Conservation (phyloP, 805 yeast genomes). For the Kregervanrija delftensis region DNA sequence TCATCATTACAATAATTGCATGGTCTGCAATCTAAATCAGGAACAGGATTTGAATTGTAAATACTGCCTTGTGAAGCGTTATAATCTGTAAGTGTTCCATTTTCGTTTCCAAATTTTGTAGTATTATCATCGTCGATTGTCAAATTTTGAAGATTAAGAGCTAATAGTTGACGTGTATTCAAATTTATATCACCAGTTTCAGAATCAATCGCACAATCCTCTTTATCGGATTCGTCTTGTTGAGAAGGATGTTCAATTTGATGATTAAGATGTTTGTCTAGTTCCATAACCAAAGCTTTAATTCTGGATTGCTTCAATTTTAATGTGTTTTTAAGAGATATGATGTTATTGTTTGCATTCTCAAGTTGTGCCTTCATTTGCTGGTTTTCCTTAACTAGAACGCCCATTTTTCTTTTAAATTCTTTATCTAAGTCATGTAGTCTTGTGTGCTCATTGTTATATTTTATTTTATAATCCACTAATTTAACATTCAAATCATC, state of each 20-base stretch:
- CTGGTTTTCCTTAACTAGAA: background rate
- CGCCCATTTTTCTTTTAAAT: background rate
- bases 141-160: slow-evolving; percentile 2
- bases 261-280: no score
- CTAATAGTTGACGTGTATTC: slow-evolving; percentile 2
- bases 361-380: no score
- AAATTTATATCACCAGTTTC: background rate
- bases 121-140: slow-evolving; percentile 2
- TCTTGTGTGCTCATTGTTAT: background rate
- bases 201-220: background rate
- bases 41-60: slow-evolving; percentile 5
- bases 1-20: no score
- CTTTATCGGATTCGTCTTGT: background rate
- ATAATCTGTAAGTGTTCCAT: background rate
- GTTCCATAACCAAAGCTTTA: no score
- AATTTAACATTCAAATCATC: slow-evolving; percentile 1
- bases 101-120: background rate
- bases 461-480: background rate
- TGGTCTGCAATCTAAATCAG: background rate
- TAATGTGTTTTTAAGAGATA: no score
- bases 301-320: no score
- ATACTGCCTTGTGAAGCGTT: background rate
- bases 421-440: background rate
- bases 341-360: no score
- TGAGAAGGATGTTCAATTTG: background rate